Base-by-base conservation (phyloP, 129 eudicot species). In the Silybum marianum region DNA sequence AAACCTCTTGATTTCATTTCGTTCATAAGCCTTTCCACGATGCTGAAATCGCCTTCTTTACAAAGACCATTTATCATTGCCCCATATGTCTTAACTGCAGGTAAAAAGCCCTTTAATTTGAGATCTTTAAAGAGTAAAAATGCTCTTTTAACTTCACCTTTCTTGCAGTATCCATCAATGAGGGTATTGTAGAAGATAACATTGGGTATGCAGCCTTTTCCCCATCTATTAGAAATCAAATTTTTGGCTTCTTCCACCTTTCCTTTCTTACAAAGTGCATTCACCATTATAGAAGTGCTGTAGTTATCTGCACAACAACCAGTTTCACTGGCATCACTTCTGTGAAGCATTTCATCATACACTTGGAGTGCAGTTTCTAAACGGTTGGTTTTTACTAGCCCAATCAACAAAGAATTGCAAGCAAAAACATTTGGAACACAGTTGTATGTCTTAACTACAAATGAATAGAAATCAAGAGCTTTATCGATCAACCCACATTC, bases 171-270 rank as follows among this genome's bases (percentile, higher is more conserved):
- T 21, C 99, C 99, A 87, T 91, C 89, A 76, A 95, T 88, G 28
- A 95, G 93, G 2, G 76, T 89, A 83, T 95, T 95, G 51, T 93
- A 95, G 73, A 95, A 93, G 73, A 95, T 92, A 34, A 93, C 72
- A 80, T 93, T 87, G 22, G 99, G 99, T 34, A 93, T 75, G 51
- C 98, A 91, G 74, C 87, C 90, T 70, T 74, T 74, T 7, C 97
- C 98, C 99, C 99, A 95, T 78, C 91, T 91, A 62, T 84, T 88
- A 87, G 86, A 92, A 84, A 93, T 89, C 79, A 95, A 73, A 80
- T 86, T 88, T 81, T 81, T 81, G 76, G 87, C 99, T 76, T 93
- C 90, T 79, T 93, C 92, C 34, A 95, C 89, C 74, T 87, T 81
- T 21, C 98, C 97, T 75, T 71, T 90, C 87, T 86, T 90, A 78